Evolutionary conservation across 345 rosid species (phyloP).

Genomic region (Pistacia integerrima): DNA sequence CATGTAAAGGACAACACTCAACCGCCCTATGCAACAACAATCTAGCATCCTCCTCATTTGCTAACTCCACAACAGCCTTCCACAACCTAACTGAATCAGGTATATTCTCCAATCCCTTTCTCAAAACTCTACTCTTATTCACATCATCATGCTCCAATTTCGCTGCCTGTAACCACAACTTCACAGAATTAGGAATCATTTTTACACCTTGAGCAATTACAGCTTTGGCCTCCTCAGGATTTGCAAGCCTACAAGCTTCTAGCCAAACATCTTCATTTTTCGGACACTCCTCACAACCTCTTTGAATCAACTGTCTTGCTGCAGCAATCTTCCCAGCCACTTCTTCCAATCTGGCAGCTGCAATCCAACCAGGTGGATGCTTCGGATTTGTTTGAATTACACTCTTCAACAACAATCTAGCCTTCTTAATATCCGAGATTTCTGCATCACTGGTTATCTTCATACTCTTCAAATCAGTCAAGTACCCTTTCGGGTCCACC

Average conservation of each 20-base stretch:
- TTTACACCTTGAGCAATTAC: conserved; percentile 87
- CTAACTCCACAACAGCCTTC: conserved; percentile 86
- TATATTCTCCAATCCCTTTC: conserved; percentile 81
- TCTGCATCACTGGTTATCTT: conserved; percentile 96
- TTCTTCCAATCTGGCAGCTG: conserved; percentile 95
- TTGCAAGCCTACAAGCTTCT: conserved; percentile 86
- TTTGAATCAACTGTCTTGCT: conserved; percentile 78
- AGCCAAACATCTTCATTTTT: conserved; percentile 91
- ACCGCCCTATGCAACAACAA: conserved; percentile 85
- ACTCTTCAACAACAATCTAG: conserved; percentile 86
- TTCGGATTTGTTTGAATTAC: conserved; percentile 83
- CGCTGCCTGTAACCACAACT: conserved; percentile 86
- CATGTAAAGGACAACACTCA: conserved; percentile 88
- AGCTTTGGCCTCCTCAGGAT: conserved; percentile 87
- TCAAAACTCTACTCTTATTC: conserved; percentile 79
- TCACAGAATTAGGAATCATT: conserved; percentile 86
- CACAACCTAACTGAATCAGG: conserved; percentile 91
- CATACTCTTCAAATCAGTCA: conserved; percentile 93
- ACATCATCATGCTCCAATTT: conserved; percentile 75
- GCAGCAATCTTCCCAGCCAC: conserved; percentile 90
- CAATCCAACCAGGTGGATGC: conserved; percentile 97
- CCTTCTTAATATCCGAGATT: conserved; percentile 90
- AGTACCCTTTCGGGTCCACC: conserved; percentile 90
- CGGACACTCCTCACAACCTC: conserved; percentile 92
- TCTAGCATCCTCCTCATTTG: conserved; percentile 78